These are phyloP conservation scores for Theileria annulata DNA, from an alignment of 169 alveolate species.

Conservation along the genomic window DNA sequence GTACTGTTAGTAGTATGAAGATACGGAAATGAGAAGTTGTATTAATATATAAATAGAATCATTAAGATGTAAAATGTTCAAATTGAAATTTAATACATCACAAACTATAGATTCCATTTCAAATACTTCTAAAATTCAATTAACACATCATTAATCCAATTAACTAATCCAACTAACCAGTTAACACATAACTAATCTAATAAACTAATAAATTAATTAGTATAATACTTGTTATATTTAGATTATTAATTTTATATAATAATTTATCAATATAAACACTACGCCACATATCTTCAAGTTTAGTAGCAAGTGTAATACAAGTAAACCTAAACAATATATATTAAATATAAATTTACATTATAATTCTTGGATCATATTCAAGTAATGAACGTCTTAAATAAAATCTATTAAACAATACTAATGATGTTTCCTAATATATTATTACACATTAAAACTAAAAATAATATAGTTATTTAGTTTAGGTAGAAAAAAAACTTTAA, in stretches of 20 bases:
- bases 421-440: slow-evolving; percentile 51
- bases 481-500: slow-evolving; percentile 13
- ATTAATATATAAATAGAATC: slow-evolving; percentile 52
- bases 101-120: slow-evolving; percentile 65
- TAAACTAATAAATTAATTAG: neutral
- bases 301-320: slow-evolving; percentile 62
- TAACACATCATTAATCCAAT: neutral
- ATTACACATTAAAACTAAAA: neutral
- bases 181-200: neutral
- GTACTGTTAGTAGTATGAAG: neutral
- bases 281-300: slow-evolving; percentile 65
- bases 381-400: slow-evolving; percentile 50
- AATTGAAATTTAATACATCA: slow-evolving; percentile 55
- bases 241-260: slow-evolving; percentile 41
- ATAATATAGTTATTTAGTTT: neutral
- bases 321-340: slow-evolving; percentile 39
- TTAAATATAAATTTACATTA: slow-evolving; percentile 28
- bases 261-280: slow-evolving; percentile 53
- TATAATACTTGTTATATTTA: slow-evolving; percentile 36
- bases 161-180: neutral
- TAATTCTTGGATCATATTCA: slow-evolving; percentile 58
- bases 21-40: slow-evolving; percentile 10
- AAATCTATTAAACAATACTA: slow-evolving; percentile 56
- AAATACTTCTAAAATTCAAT: slow-evolving; percentile 48
- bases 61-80: slow-evolving; percentile 50